Percentiles rank a stretch among this genome's conserved stretches.
phyloP scores from a whole-genome alignment of 1,139 yeast genomes.

The Magnusiomyces fungicola region DNA sequence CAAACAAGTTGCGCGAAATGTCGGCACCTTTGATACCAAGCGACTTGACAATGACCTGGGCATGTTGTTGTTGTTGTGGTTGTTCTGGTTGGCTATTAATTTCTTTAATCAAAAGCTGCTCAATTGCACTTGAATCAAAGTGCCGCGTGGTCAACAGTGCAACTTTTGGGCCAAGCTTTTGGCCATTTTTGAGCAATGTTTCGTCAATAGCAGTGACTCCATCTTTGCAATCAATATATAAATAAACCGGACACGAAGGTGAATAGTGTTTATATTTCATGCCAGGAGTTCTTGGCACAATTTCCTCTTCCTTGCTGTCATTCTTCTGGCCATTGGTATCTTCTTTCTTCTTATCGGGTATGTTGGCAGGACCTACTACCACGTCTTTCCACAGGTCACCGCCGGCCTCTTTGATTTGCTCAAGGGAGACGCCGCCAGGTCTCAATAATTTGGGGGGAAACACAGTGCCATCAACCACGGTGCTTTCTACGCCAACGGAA shows the following conservation, averaged over 20 bases:
- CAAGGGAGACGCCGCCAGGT: slow-evolving; percentile 89
- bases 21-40: slow-evolving; percentile 55
- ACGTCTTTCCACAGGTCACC: slow-evolving; percentile 61
- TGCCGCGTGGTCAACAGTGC: slow-evolving; percentile 42
- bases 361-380: slow-evolving; percentile 48
- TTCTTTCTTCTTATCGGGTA: neutral
- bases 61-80: too few species aligned
- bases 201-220: slow-evolving; percentile 34
- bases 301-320: slow-evolving; percentile 42
- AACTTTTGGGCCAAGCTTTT: slow-evolving; percentile 30
- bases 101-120: neutral
- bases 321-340: slow-evolving; percentile 36
- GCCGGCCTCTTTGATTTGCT: slow-evolving; percentile 56
- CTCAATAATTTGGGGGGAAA: slow-evolving; percentile 80
- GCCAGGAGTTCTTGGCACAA: slow-evolving; percentile 83
- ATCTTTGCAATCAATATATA: slow-evolving; percentile 50
- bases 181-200: neutral
- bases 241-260: slow-evolving; percentile 74
- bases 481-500: slow-evolving; percentile 87
- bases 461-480: slow-evolving; percentile 85
- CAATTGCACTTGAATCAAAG: slow-evolving; percentile 15
- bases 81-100: neutral
- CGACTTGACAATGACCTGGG: slow-evolving; percentile 1
- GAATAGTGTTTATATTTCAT: slow-evolving; percentile 97
- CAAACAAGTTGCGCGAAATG: slow-evolving; percentile 69